A percentile compares a stretch with the other conserved stretches of the same genome.
phyloP scores from a whole-genome alignment of 352 stramenopile genomes.

The Globisporangium cylindrosporum region DNA sequence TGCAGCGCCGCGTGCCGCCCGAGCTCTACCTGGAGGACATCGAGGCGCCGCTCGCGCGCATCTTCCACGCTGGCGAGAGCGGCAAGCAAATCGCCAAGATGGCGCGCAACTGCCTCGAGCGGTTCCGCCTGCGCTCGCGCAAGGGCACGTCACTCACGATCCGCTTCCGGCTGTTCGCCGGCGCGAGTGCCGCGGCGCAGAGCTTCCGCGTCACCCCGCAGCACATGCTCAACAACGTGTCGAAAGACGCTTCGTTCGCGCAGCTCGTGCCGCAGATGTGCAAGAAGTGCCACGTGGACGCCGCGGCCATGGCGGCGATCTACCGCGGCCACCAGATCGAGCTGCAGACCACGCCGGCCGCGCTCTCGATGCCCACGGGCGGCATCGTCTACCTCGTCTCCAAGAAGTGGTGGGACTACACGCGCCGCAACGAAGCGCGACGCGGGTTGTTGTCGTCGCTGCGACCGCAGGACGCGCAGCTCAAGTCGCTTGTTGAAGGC shows the following conservation, averaged over 20 bases:
- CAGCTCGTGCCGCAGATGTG: constrained; percentile 40
- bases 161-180: constrained; percentile 37
- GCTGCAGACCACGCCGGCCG: constrained; percentile 23
- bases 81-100: constrained; percentile 17
- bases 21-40: constrained; percentile 24
- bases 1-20: constrained; percentile 22
- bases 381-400: constrained; percentile 48
- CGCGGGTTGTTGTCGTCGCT: constrained; percentile 45
- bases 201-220: constrained; percentile 17
- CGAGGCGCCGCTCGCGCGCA: constrained; percentile 9
- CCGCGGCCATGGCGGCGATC: constrained; percentile 25
- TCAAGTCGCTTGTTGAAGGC: constrained; percentile 37
- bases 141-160: constrained; percentile 39
- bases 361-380: constrained; percentile 36
- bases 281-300: constrained; percentile 33
- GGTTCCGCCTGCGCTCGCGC: constrained; percentile 36
- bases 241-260: constrained; percentile 29
- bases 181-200: constrained; percentile 14
- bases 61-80: constrained; percentile 16
- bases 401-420: constrained; percentile 54
- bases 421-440: constrained; percentile 46
- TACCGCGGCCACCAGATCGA: constrained; percentile 53
- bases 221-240: constrained; percentile 29
- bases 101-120: constrained; percentile 19
- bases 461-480: constrained; percentile 42